Conservation (phyloP, 2,329 filamentous ascomycete species). For the Bimuria novae-zelandiae region DNA sequence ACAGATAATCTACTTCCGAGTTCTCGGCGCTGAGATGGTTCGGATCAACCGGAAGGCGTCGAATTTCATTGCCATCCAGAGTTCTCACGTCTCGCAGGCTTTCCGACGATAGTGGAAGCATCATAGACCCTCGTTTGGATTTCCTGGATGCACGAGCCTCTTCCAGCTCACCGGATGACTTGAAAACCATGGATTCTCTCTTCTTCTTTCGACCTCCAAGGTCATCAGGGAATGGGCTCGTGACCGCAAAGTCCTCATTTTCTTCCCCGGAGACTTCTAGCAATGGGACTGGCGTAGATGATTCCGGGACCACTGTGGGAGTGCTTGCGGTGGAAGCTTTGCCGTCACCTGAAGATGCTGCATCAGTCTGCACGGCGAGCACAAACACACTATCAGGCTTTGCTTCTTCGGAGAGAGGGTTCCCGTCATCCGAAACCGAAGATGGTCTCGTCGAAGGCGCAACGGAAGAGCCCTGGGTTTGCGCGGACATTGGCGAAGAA, state of each 20-base stretch:
- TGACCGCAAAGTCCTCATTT: constrained; percentile 13
- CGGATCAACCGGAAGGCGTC: constrained; percentile 47
- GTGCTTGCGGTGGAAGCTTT: constrained; percentile 40
- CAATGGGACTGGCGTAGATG: constrained; percentile 28
- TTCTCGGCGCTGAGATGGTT: constrained; percentile 46
- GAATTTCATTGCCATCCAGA: constrained; percentile 43
- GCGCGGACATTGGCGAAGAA: constrained; percentile 45
- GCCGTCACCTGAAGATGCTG: constrained; percentile 25
- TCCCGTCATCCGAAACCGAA: constrained; percentile 46
- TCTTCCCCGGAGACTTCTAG: constrained; percentile 23
- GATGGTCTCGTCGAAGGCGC: constrained; percentile 46
- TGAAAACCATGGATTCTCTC: constrained; percentile 24
- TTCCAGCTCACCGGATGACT: constrained; percentile 21
- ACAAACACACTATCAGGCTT: constrained; percentile 20
- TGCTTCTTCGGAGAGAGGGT: constrained; percentile 21
- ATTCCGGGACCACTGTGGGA: constrained; percentile 42
- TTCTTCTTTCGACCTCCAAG: constrained; percentile 11
- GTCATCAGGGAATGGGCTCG: constrained; percentile 9
- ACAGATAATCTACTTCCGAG: constrained; percentile 57
- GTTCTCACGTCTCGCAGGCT: constrained; percentile 19
- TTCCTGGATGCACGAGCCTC: constrained; percentile 23
- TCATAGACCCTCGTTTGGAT: constrained; percentile 40
- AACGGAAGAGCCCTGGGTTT: constrained; percentile 44
- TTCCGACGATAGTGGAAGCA: constrained; percentile 32
- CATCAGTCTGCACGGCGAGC: constrained; percentile 1